phyloP scores from a whole-genome alignment of 257 asterid species.

The Solanum paucissectum region DNA sequence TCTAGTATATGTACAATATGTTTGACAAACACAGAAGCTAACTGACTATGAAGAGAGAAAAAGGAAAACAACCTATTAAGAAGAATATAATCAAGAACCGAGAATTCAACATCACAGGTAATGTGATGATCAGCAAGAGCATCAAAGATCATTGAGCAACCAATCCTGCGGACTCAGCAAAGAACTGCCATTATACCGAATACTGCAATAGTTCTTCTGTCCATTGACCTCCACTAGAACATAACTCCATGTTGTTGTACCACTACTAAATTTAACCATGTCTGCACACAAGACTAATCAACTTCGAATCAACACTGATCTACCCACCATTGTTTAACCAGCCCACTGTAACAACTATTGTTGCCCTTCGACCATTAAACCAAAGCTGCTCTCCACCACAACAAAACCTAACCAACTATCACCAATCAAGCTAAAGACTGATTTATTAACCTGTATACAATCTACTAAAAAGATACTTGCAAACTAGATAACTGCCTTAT shows the following conservation, averaged over 20 bases:
- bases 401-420: conserved; percentile 6
- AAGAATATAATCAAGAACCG: not conserved
- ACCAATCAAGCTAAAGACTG: conserved; percentile 14
- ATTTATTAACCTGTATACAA: conserved; percentile 37
- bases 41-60: not conserved
- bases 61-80: not conserved
- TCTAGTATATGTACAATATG: not conserved
- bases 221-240: not conserved
- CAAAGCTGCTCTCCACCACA: conserved; percentile 21
- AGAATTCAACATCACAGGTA: not conserved
- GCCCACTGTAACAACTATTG: not conserved
- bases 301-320: conserved; percentile 11
- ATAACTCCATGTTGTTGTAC: conserved; percentile 6
- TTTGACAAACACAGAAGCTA: not conserved
- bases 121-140: not conserved
- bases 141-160: not conserved
- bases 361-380: not conserved
- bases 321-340: conserved; percentile 17
- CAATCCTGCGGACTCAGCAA: not conserved
- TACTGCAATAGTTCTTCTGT: conserved; percentile 12
- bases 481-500: conserved; percentile 26
- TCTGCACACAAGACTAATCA: not conserved
- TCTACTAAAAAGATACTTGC: conserved; percentile 16
- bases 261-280: not conserved
- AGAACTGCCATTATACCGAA: conserved; percentile 2